Conservation (phyloP, 2,329 filamentous ascomycete genomes). For the Monosporascus ibericus region DNA sequence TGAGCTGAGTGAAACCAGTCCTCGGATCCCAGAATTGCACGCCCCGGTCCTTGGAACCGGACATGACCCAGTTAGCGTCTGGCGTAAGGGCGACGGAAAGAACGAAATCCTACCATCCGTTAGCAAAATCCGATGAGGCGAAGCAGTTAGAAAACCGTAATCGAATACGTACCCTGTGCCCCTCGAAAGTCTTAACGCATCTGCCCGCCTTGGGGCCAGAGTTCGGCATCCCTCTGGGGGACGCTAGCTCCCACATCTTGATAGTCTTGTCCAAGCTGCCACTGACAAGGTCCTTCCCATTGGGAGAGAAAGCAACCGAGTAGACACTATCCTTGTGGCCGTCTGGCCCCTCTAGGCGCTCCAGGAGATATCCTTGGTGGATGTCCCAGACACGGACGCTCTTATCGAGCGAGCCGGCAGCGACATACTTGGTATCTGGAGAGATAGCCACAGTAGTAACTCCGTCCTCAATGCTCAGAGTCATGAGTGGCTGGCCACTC, state of each 20-base stretch:
- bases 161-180: constrained; percentile 70
- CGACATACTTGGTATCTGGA: constrained; percentile 88
- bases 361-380: constrained; percentile 75
- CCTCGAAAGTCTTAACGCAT: constrained; percentile 94
- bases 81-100: constrained; percentile 92
- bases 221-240: constrained; percentile 61
- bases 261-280: constrained; percentile 97
- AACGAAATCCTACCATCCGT: constrained; percentile 72
- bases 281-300: constrained; percentile 85
- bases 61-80: constrained; percentile 92
- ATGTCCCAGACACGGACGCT: constrained; percentile 97
- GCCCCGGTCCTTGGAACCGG: constrained; percentile 91
- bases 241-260: constrained; percentile 95
- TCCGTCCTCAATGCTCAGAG: constrained; percentile 89
- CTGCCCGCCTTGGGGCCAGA: constrained; percentile 76
- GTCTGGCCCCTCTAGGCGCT: constrained; percentile 85
- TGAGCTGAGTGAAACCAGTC: constrained; percentile 90
- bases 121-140: constrained; percentile 14
- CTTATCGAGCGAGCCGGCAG: constrained; percentile 93
- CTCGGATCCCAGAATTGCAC: constrained; percentile 98
- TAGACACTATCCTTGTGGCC: constrained; percentile 98
- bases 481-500: constrained; percentile 72
- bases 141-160: background rate
- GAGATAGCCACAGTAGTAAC: constrained; percentile 98
- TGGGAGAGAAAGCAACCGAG: constrained; percentile 91